Percentiles rank a stretch among this genome's conserved stretches.
These are phyloP conservation scores for Phlebopus sp. DNA, from an alignment of 1,284 basidiomycete genomes.

Conservation along the genomic window DNA sequence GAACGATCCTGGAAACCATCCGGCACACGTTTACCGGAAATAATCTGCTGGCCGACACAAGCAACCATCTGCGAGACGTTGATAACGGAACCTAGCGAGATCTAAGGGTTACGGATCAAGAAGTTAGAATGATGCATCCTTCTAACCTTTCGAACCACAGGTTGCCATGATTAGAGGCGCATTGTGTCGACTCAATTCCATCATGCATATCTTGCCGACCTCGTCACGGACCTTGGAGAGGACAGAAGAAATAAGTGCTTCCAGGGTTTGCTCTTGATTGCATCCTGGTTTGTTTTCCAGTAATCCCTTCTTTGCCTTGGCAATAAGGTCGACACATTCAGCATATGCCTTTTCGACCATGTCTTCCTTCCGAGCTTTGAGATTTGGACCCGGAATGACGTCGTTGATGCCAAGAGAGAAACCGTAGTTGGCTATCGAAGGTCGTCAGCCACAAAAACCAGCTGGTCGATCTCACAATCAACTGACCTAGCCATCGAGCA, in stretches of 20 bases:
- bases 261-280: slow-evolving; percentile 95
- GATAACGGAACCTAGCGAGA: slow-evolving; percentile 83
- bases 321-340: slow-evolving; percentile 85
- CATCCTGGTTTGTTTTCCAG: slow-evolving; percentile 96
- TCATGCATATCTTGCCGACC: slow-evolving; percentile 98
- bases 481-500: slow-evolving; percentile 87
- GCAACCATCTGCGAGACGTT: slow-evolving; percentile 99
- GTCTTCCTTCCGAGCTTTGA: slow-evolving; percentile 80
- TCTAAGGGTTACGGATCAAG: background rate
- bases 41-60: slow-evolving; percentile 99
- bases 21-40: slow-evolving; percentile 95
- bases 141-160: slow-evolving; percentile 93
- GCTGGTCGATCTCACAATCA: background rate
- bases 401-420: slow-evolving; percentile 99
- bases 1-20: slow-evolving; percentile 99
- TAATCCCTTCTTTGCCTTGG: slow-evolving; percentile 87
- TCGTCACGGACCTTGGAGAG: slow-evolving; percentile 94
- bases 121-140: slow-evolving; percentile 5
- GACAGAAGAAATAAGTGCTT: slow-evolving; percentile 92
- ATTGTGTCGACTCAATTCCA: slow-evolving; percentile 93
- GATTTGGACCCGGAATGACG: slow-evolving; percentile 89
- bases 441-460: slow-evolving; percentile 4
- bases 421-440: slow-evolving; percentile 80
- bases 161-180: slow-evolving; percentile 99
- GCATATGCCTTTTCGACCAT: slow-evolving; percentile 90